A percentile compares a stretch with the other conserved stretches of the same genome.
These are phyloP conservation scores for Albifimbria verrucaria DNA, from an alignment of 2,329 filamentous ascomycete species.

Conservation along the genomic window DNA sequence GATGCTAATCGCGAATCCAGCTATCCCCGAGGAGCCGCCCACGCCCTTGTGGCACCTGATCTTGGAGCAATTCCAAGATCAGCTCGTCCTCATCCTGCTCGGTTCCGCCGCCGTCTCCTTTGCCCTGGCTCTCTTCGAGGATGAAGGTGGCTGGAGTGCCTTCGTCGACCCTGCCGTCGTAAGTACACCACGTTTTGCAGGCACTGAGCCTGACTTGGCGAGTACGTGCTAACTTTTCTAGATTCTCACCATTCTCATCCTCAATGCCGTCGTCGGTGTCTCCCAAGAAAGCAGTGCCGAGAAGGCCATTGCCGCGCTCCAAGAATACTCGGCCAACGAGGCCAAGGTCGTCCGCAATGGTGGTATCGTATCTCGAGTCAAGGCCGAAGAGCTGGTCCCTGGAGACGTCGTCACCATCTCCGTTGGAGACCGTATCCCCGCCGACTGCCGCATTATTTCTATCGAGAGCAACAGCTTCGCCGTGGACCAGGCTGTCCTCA, in stretches of 20 bases:
- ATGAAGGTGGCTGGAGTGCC: constrained; percentile 90
- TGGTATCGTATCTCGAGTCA: constrained; percentile 75
- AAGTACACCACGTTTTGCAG: constrained; percentile 41
- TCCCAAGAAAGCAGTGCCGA: constrained; percentile 98
- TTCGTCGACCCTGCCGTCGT: constrained; percentile 96
- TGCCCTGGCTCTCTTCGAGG: constrained; percentile 86
- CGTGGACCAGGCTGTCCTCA: constrained; percentile 94
- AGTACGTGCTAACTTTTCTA: constrained; percentile 29
- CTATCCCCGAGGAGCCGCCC: constrained; percentile 80
- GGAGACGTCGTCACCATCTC: constrained; percentile 87
- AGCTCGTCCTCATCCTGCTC: constrained; percentile 91
- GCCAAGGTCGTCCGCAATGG: constrained; percentile 84
- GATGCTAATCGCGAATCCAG: constrained; percentile 29
- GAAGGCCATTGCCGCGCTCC: constrained; percentile 94
- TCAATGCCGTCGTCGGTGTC: constrained; percentile 96
- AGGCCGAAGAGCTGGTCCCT: constrained; percentile 95
- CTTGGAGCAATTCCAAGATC: constrained; percentile 98
- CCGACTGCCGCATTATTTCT: constrained; percentile 84
- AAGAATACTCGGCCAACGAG: constrained; percentile 98
- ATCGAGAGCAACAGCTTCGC: constrained; percentile 98
- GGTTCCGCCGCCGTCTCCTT: constrained; percentile 93
- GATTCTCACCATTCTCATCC: constrained; percentile 94
- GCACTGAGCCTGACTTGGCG: constrained; percentile 7
- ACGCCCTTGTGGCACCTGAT: constrained; percentile 96
- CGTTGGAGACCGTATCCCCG: constrained; percentile 89